Evolutionary conservation across 805 yeast species (phyloP), one percentile per base, ranked within the genome.

Genomic region (Sungouiella blattae): DNA sequence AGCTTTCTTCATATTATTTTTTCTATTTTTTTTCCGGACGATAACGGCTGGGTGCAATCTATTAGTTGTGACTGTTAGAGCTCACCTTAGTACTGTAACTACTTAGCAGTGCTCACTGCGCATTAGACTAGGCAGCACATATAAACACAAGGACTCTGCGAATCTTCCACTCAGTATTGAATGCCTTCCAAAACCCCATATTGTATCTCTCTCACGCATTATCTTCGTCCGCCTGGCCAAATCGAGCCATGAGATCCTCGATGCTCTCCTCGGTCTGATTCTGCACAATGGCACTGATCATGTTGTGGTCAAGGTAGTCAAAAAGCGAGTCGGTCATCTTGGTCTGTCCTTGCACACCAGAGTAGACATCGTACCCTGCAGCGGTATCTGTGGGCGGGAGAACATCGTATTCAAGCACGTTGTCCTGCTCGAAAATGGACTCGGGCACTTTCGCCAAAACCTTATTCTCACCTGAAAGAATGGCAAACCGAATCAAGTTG

Each of bases 381-480:
- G 48, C 35, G 1, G 40, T 37, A 33, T 58, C 60, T 27, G 47
- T 46, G 1, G 94, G 93, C 2, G 94, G 89, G 15, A 84, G 54
- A 2, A 82, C 73, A 55, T 84, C 94, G 51, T 73, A 84, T 46
- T 84, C 94, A 50, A 65, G 77, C 11, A 79, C 69, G 36, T 81
- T 82, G 36, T 79, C 69, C 17, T 72, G 53, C 2, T 72, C 70
- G 84, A 87, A 84, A 16, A 82, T 67, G 2, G 58, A 47, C 17
- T 67, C 50, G 1, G 94, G 94, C 16, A 83, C 66, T 44, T 75
- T 73, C 1, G 86, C 85, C 83, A 84, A 78, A 1, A 81, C 71
- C 27, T 77, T 71, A 16, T 77, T 77, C 54, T 83, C 93, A 12
- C 83, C 85, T 0, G 88, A 80, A 27, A 84, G 57, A 21, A 84